Evolutionary conservation across 768 basidiomycete genomes (phyloP).

Genomic region (Rhizopogon rudus): DNA sequence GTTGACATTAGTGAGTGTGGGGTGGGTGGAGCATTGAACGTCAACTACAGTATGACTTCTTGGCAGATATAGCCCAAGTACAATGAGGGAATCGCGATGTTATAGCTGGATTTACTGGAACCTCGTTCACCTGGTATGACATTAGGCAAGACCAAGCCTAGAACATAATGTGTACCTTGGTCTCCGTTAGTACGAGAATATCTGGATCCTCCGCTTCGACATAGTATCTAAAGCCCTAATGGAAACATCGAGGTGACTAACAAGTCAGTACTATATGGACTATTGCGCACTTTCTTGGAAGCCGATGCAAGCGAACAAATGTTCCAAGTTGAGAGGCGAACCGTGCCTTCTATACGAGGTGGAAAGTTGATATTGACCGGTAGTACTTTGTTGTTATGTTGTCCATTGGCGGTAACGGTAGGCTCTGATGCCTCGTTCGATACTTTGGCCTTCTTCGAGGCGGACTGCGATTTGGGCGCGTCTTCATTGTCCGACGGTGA

Average conservation of each 20-base stretch:
- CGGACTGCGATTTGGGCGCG: slow-evolving; percentile 13
- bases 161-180: slow-evolving; percentile 47
- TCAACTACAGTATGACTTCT: slow-evolving; percentile 71
- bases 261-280: background rate
- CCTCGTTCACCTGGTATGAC: slow-evolving; percentile 57
- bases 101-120: slow-evolving; percentile 55
- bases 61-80: slow-evolving; percentile 73
- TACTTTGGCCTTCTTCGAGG: slow-evolving; percentile 23
- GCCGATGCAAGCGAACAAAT: slow-evolving; percentile 72
- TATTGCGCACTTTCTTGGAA: slow-evolving; percentile 62
- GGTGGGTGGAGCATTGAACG: background rate
- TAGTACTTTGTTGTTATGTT: slow-evolving; percentile 71
- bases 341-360: slow-evolving; percentile 37
- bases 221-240: slow-evolving; percentile 77
- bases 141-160: background rate
- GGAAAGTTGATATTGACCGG: slow-evolving; percentile 61
- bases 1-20: background rate
- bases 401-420: slow-evolving; percentile 34
- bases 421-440: slow-evolving; percentile 11
- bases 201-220: slow-evolving; percentile 86
- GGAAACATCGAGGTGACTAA: background rate
- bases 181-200: slow-evolving; percentile 79
- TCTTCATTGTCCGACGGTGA: slow-evolving; percentile 21
- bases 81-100: slow-evolving; percentile 59
- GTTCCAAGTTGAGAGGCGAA: slow-evolving; percentile 72